Base-by-base conservation (phyloP, 768 basidiomycete genomes). In the Boletus pseudo-olivaceus region DNA sequence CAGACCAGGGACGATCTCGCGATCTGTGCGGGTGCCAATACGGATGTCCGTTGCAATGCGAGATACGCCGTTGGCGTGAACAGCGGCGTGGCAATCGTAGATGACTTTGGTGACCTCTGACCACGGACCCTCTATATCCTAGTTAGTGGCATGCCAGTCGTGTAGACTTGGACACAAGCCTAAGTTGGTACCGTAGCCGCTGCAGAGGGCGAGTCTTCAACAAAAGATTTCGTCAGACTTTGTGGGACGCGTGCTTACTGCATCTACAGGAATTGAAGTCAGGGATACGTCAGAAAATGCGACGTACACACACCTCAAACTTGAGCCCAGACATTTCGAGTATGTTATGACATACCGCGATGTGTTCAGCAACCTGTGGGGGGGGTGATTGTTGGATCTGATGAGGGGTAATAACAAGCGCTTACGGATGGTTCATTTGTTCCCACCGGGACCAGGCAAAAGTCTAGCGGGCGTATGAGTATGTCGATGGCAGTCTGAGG, bases 41-140 rank as follows among this genome's bases (percentile, higher is more conserved):
- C 96, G 87, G 55, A 98, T 89, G 72, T 98, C 95, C 12, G 95
- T 96, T 11, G 90, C 90, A 49, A 94, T 80, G 48, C 87, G 83
- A 15, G 83, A 82, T 0, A 82, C 80, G 23, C 90, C 90, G 67
- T 81, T 79, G 1, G 80, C 82, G 58, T 95, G 93, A 6, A 94
- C 87, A 2, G 90, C 92, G 26, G 80, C 79, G 66, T 98, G 96
- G 67, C 93, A 97, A 56, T 88, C 90, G 59, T 93, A 90, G 57
- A 98, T 97, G 2, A 87, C 92, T 61, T 87, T 77, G 54, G 81
- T 85, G 38, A 98, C 96, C 47, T 83, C 75, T 23, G 80, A 77
- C 93, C 92, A 98, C 0, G 90, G 87, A 5, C 94, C 93, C 71
- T 95, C 90, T 72, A 44, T 5, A 49, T 29, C 10, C 11, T 26